Evolutionary conservation across 2,329 filamentous ascomycete species (phyloP), one percentile per base, ranked within the genome.

Genomic region (Thelonectria olida): DNA sequence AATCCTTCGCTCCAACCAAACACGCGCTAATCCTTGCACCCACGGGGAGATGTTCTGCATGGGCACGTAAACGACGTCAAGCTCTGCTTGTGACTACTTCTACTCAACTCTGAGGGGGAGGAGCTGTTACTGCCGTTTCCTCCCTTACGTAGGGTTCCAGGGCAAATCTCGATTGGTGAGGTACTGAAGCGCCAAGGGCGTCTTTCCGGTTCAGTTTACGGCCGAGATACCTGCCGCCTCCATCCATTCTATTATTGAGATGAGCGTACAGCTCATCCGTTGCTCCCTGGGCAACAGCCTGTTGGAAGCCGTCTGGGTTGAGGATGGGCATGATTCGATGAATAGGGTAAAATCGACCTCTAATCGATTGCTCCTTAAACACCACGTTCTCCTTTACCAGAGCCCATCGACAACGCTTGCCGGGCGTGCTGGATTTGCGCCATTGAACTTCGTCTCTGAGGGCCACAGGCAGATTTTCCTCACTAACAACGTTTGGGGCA

Each of bases 291-390:
- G 73, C 67, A 31, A 81, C 63, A 15, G 78, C 75, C 5, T 73
- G 72, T 39, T 80, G 72, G 59, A 79, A 80, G 5, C 72, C 73
- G 2, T 67, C 70, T 9, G 76, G 75, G 39, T 83, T 78, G 54
- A 87, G 74, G 55, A 86, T 80, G 15, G 80, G 79, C 73, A 85
- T 82, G 34, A 88, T 76, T 59, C 80, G 78, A 58, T 81, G 75
- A n/a, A 83, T 83, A 15, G 85, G 82, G 74, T 88, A 88, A 74
- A 87, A 87, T n/a, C 85, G 79, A 51, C 85, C 85, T 58, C 80
- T 78, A 51, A 88, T 78, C 20, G 78, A 77, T 13, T 72, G 69
- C 67, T 86, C 84, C 62, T 81, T 79, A 19, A 85, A 70, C 44
- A 79, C 75, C n/a, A 76, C 73, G 64, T 82, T 81, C 61, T 84